A percentile compares a stretch with the other conserved stretches of the same genome.
phyloP scores from a whole-genome alignment of 2,329 filamentous ascomycete genomes.

The Penicillium nordicum region DNA sequence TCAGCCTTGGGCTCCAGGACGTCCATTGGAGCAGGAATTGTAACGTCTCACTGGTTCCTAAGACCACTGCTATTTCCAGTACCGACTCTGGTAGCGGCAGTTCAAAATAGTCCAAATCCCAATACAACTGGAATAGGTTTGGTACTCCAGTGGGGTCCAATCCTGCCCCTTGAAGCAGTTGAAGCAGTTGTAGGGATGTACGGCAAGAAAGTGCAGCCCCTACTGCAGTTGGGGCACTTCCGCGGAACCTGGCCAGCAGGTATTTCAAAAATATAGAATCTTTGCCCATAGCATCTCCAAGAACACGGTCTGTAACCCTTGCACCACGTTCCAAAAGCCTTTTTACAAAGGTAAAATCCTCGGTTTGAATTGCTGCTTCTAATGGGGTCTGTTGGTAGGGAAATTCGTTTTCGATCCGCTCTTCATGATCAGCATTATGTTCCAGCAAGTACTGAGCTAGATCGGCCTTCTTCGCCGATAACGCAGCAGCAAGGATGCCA shows the following conservation, averaged over 20 bases:
- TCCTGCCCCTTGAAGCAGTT: conserved; percentile 2
- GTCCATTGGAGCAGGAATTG: neutral
- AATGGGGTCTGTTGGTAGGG: neutral
- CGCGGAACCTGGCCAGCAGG: neutral
- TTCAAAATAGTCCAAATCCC: neutral
- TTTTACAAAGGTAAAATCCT: neutral
- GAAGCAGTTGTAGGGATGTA: too few relatives aligned
- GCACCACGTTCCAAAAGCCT: conserved; percentile 5
- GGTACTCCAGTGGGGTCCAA: conserved; percentile 8
- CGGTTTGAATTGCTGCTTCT: neutral
- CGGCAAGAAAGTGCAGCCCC: too few relatives aligned
- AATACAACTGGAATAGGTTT: neutral
- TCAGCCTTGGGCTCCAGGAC: neutral
- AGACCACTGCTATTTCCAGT: neutral
- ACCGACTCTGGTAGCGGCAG: neutral
- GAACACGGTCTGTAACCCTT: conserved; percentile 6
- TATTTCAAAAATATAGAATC: neutral
- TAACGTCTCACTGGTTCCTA: neutral
- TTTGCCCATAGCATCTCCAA: neutral
- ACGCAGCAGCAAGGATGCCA: neutral
- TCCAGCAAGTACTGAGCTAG: neutral
- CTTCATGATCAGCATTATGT: neutral
- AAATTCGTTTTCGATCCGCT: neutral
- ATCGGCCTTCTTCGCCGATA: neutral
- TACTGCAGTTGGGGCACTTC: conserved; percentile 8